Percentiles rank a stretch among this genome's conserved stretches.
Evolutionary conservation across 2,329 filamentous ascomycete genomes (phyloP).

Genomic region (Colletotrichum tanaceti): DNA sequence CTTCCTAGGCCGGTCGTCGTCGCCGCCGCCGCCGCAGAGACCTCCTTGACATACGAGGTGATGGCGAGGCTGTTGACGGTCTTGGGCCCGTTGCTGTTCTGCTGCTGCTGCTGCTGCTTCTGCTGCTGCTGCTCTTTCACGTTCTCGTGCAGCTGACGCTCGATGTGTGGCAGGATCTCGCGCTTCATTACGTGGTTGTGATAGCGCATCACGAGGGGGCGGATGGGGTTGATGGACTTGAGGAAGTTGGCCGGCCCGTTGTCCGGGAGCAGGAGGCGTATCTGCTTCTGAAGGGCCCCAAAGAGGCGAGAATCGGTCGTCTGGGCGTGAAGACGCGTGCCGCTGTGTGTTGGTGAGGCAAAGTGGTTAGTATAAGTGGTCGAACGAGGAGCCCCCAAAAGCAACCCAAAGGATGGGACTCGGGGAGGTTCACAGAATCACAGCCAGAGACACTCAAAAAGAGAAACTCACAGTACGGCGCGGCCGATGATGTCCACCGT

Average conservation of each 20-base stretch:
- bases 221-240: slow-evolving; percentile 9
- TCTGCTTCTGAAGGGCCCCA: slow-evolving; percentile 6
- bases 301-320: not conserved
- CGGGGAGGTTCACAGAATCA: not conserved
- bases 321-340: slow-evolving; percentile 11
- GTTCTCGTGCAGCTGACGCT: slow-evolving; percentile 12
- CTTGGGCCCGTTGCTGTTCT: slow-evolving; percentile 7
- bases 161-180: slow-evolving; percentile 9
- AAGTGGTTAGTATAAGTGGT: too few species aligned
- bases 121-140: too few species aligned
- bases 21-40: not conserved
- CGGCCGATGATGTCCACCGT: slow-evolving; percentile 55
- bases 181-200: slow-evolving; percentile 26
- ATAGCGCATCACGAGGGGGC: not conserved
- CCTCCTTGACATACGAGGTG: not conserved
- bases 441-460: not conserved
- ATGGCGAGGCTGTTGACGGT: slow-evolving; percentile 46
- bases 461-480: slow-evolving; percentile 45
- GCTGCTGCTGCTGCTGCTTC: too few species aligned
- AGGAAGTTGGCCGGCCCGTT: not conserved
- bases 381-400: too few species aligned
- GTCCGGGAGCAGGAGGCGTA: slow-evolving; percentile 5
- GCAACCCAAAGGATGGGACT: too few species aligned
- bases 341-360: not conserved
- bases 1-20: too few species aligned